These are phyloP conservation scores for Perkinsus olseni DNA, from an alignment of 169 alveolate genomes.

Conservation along the genomic window DNA sequence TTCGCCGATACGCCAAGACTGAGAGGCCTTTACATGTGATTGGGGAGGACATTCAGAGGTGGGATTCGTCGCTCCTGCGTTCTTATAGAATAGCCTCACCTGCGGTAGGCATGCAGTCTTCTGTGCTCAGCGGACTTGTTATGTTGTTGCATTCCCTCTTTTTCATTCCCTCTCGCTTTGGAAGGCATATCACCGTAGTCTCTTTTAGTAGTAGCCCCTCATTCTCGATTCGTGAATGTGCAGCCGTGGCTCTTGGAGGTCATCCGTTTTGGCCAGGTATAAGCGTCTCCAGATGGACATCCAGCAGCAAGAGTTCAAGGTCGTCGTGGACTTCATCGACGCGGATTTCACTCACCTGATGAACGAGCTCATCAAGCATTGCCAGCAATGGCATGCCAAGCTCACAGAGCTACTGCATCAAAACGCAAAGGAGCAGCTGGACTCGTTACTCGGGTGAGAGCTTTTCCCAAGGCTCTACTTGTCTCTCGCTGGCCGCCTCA, in stretches of 20 bases:
- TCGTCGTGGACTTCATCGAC: constrained; percentile 41
- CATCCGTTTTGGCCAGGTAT: constrained; percentile 8
- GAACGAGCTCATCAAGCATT: constrained; percentile 37
- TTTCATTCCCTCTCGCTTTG: too few relatives aligned
- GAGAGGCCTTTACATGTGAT: constrained; percentile 40
- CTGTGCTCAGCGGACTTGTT: too few relatives aligned
- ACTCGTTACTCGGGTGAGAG: constrained; percentile 8
- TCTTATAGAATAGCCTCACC: too few relatives aligned
- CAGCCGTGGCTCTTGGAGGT: not conserved
- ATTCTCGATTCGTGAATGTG: too few relatives aligned
- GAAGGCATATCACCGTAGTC: too few relatives aligned
- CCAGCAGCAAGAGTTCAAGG: constrained; percentile 43
- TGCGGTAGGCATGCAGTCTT: too few relatives aligned
- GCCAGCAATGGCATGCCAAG: constrained; percentile 40
- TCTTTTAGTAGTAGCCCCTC: too few relatives aligned
- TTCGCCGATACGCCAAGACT: constrained; percentile 31
- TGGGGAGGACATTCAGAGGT: constrained; percentile 38
- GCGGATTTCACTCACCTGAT: constrained; percentile 43
- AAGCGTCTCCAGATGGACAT: constrained; percentile 43
- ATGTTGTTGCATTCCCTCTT: not conserved
- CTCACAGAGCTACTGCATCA: constrained; percentile 40
- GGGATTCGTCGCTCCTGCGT: not conserved
- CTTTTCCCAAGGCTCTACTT: too few relatives aligned
- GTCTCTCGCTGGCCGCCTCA: too few relatives aligned
- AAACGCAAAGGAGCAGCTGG: constrained; percentile 26